These are phyloP conservation scores for Euphorbia celastroides DNA, from an alignment of 441 rosid species.

Conservation along the genomic window DNA sequence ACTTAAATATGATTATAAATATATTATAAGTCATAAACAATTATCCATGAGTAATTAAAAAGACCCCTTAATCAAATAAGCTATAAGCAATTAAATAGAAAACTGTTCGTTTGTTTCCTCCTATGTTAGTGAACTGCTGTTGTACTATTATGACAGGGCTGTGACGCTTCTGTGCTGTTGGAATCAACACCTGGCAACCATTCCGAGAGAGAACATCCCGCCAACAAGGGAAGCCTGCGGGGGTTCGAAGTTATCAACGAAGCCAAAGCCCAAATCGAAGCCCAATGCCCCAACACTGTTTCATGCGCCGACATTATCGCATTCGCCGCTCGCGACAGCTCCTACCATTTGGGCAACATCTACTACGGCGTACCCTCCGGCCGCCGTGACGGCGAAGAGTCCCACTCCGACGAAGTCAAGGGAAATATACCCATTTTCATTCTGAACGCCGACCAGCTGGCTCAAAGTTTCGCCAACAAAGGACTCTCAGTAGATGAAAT, in stretches of 20 bases:
- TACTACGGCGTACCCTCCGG: background rate
- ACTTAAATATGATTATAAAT: too few relatives aligned
- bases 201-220: constrained; percentile 2
- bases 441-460: background rate
- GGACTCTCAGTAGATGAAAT: background rate
- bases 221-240: background rate
- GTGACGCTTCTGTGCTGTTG: constrained; percentile 9
- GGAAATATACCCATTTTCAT: background rate
- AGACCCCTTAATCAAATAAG: too few relatives aligned
- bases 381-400: background rate
- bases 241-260: constrained; percentile 6
- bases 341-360: background rate
- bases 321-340: constrained; percentile 5
- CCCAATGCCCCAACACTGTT: background rate
- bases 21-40: too few relatives aligned
- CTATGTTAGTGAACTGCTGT: too few relatives aligned
- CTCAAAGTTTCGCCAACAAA: background rate
- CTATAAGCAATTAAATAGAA: too few relatives aligned
- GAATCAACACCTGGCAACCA: background rate
- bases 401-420: background rate
- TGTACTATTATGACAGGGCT: background rate
- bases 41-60: too few relatives aligned
- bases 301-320: constrained; percentile 7
- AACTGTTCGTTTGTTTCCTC: background rate
- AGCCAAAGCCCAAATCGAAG: constrained; percentile 5